Evolutionary conservation across 805 yeast species (phyloP), one percentile per base, ranked within the genome.

Genomic region (Cyberlindnera americana): DNA sequence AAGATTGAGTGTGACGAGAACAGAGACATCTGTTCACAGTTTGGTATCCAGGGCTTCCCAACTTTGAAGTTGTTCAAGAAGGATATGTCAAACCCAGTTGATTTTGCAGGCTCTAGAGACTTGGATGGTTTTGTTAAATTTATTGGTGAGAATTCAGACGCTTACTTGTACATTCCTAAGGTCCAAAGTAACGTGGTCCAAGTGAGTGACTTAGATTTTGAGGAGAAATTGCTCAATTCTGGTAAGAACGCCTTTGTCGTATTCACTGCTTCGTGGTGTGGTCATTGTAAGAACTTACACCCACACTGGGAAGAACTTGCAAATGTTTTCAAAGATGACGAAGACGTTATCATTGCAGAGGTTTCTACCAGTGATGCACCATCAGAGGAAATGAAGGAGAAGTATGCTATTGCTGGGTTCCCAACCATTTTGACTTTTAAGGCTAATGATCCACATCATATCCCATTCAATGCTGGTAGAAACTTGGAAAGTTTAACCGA

Each of bases 1-100:
- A 80, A 89, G 67, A 69, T 93, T 38, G 96, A 93, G 65, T 95
- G 91, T 64, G 83, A 95, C 40, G 73, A 69, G 50, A 93, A 93
- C 63, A 97, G 91, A 62, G 87, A 88, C 38, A 82, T 78, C 41
- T 70, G 76, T 25, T 63, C 65, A 32, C 73, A 72, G 52, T 83
- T 85, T 51, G 81, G 77, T 33, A 81, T 93, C 53, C 70, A 73
- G 51, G 96, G 97, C 38, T 93, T 86, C 76, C 99, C 99, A 64
- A 90, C 98, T 35, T 66, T 93, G 50, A 75, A 83, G 61, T 70
- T 91, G 43, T 93, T 81, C 74, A 67, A 73, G 38, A 75, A 76
- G 56, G 74, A 46, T 33, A 36, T 75, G 59, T 65, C 72, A 35
- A 69, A 72, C 36, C 89, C 91, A 33, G 63, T 89, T 41, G 68